Evolutionary conservation across 2,329 filamentous ascomycete genomes (phyloP).

Genomic region (Botryotinia globosa): DNA sequence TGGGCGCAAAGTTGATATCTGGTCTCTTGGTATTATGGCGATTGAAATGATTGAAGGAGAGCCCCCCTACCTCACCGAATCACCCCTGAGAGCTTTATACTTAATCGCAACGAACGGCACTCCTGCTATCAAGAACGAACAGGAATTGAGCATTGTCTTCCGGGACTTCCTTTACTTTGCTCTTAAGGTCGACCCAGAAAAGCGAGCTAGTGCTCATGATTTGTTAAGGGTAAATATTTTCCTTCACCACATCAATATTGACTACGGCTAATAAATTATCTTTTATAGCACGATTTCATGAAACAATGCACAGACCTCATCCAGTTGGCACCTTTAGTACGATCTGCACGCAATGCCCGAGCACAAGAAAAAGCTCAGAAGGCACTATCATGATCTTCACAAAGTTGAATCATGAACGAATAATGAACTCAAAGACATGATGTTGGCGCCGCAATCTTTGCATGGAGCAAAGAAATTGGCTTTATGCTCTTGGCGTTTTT

Average conservation of each 20-base stretch:
- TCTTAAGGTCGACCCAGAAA: constrained; percentile 94
- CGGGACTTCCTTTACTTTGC: constrained; percentile 90
- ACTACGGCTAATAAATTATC: constrained; percentile 7
- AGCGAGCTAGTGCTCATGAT: constrained; percentile 92
- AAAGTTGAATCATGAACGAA: constrained; percentile 10
- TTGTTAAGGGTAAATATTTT: constrained; percentile 72
- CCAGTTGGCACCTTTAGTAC: constrained; percentile 82
- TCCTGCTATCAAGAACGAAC: constrained; percentile 89
- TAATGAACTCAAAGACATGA: constrained; percentile 19
- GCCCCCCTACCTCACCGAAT: constrained; percentile 94
- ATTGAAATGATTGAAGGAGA: constrained; percentile 99
- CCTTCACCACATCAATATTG: neutral
- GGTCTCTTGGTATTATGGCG: constrained; percentile 98
- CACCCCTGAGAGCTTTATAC: constrained; percentile 87
- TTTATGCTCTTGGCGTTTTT: constrained; percentile 14
- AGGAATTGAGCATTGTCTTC: constrained; percentile 77
- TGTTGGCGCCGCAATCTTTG: constrained; percentile 15
- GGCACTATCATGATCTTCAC: constrained; percentile 37
- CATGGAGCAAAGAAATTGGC: constrained; percentile 14
- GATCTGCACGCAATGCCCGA: constrained; percentile 78
- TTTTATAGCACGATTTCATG: constrained; percentile 75
- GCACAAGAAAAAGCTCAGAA: constrained; percentile 80
- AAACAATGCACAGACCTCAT: constrained; percentile 68
- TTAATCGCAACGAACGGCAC: constrained; percentile 97
- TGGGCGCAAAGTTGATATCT: constrained; percentile 96